phyloP scores from a whole-genome alignment of 177 flowering plant species.

The Vitis hybrid region DNA sequence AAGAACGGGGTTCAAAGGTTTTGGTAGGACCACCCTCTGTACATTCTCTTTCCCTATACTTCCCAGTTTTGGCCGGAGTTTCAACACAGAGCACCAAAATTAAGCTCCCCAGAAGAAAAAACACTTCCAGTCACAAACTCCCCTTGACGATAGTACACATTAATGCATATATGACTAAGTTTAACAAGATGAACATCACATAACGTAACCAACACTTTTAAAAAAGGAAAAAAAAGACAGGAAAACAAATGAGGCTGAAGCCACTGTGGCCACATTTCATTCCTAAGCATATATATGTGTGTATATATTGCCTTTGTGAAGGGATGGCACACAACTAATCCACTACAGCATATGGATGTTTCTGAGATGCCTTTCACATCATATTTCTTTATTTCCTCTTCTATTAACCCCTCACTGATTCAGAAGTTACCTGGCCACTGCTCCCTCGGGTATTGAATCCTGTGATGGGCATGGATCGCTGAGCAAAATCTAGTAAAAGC shows the following conservation, averaged over 20 bases:
- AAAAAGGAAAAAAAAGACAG: background rate
- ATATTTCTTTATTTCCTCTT: background rate
- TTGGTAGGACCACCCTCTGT: constrained; percentile 11
- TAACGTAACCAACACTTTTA: background rate
- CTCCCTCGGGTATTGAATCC: constrained; percentile 24
- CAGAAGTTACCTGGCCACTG: constrained; percentile 47
- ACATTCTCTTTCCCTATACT: constrained; percentile 22
- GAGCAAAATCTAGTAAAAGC: constrained; percentile 25
- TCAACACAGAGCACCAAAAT: constrained; percentile 41
- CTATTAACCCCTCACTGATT: constrained; percentile 57
- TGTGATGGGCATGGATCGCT: constrained; percentile 23
- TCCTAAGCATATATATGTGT: background rate
- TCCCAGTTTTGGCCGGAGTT: constrained; percentile 17
- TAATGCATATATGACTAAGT: constrained; percentile 8
- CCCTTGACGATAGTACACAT: constrained; percentile 22
- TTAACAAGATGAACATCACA: background rate
- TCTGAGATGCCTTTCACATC: background rate
- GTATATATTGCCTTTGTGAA: background rate
- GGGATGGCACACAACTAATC: background rate
- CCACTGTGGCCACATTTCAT: background rate
- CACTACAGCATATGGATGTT: background rate
- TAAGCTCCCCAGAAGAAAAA: constrained; percentile 33
- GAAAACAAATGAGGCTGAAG: background rate
- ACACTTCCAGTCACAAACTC: constrained; percentile 25
- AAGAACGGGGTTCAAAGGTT: background rate